Conservation (phyloP, 129 eudicot genomes). For the Saussurea involucrata region DNA sequence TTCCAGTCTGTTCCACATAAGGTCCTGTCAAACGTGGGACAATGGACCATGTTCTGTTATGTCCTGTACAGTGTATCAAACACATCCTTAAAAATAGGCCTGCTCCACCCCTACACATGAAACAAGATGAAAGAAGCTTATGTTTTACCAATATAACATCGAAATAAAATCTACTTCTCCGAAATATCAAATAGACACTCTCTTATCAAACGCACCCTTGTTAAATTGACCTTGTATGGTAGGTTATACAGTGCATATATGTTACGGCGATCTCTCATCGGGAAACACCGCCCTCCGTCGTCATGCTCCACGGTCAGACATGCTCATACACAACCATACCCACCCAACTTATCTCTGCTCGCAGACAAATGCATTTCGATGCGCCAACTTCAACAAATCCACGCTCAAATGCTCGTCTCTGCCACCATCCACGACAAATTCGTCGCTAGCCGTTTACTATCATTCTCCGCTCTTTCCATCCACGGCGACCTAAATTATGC, state of each 20-base stretch:
- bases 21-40: too few species aligned
- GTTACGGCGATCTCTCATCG: slow-evolving; percentile 35
- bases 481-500: slow-evolving; percentile 57
- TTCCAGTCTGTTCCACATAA: too few species aligned
- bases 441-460: slow-evolving; percentile 74
- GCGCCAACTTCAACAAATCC: slow-evolving; percentile 67
- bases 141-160: too few species aligned
- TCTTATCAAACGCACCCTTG: too few species aligned
- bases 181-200: too few species aligned
- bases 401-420: slow-evolving; percentile 73
- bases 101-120: too few species aligned
- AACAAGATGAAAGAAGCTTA: too few species aligned
- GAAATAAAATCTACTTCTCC: too few species aligned
- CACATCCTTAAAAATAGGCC: too few species aligned
- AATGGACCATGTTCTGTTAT: too few species aligned
- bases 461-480: slow-evolving; percentile 61
- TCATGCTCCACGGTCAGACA: slow-evolving; percentile 10
- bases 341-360: slow-evolving; percentile 42
- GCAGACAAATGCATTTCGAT: slow-evolving; percentile 76
- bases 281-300: slow-evolving; percentile 11
- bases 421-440: slow-evolving; percentile 68
- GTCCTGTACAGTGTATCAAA: too few species aligned
- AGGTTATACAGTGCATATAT: slow-evolving; percentile 10
- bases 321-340: slow-evolving; percentile 15
- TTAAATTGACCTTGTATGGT: too few species aligned